A percentile compares a stretch with the other conserved stretches of the same genome.
Evolutionary conservation across 2,329 filamentous ascomycete species (phyloP).

Genomic region (Colletotrichum simmondsii): DNA sequence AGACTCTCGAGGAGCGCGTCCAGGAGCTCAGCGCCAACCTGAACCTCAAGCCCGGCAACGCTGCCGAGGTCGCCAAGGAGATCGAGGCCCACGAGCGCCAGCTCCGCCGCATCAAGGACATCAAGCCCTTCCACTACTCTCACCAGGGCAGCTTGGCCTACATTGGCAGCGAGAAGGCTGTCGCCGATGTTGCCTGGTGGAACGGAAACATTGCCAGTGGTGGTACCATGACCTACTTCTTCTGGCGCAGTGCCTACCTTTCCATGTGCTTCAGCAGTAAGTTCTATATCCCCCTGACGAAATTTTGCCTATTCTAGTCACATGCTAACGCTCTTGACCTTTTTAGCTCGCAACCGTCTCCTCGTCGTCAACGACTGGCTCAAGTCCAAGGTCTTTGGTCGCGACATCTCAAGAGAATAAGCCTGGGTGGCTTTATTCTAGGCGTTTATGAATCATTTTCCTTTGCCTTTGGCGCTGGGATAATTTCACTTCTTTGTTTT

Average conservation of each 20-base stretch:
- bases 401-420: conserved; percentile 90
- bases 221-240: conserved; percentile 94
- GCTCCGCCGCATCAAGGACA: conserved; percentile 88
- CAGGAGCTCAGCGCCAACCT: conserved; percentile 72
- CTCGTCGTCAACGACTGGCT: conserved; percentile 94
- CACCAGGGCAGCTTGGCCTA: conserved; percentile 98
- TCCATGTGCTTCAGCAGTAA: conserved; percentile 99
- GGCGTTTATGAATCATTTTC: conserved; percentile 24
- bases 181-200: conserved; percentile 97
- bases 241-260: conserved; percentile 97
- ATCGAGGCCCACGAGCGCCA: conserved; percentile 90
- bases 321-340: conserved; percentile 25
- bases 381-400: conserved; percentile 96
- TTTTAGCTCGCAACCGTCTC: conserved; percentile 87
- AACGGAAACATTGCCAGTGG: conserved; percentile 96
- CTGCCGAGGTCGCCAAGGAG: conserved; percentile 75
- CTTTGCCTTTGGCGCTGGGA: conserved; percentile 19
- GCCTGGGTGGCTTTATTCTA: conserved; percentile 15
- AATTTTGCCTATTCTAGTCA: not conserved
- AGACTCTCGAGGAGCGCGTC: conserved; percentile 82
- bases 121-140: conserved; percentile 98
- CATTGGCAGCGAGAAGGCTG: conserved; percentile 97
- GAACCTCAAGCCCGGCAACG: conserved; percentile 71
- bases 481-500: not conserved
- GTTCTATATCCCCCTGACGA: conserved; percentile 51